Percentiles rank a stretch among this genome's conserved stretches.
Conservation (phyloP, 164 flowering plant genomes). For the Hamamelis virginiana region DNA sequence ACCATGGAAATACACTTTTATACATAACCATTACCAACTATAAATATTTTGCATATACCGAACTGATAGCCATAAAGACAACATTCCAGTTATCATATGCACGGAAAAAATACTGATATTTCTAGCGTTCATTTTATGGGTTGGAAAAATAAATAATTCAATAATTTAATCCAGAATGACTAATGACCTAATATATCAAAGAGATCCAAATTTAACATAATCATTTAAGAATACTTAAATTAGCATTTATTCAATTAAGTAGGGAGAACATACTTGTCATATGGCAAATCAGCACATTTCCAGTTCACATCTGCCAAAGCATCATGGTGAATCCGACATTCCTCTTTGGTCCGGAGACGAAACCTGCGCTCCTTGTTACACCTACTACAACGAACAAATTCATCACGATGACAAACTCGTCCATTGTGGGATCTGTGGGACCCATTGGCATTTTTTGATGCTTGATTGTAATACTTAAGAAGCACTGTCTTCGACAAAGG, state of each 20-base stretch:
- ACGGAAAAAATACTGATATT: neutral
- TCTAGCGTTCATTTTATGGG: neutral
- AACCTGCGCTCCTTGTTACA: conserved; percentile 85
- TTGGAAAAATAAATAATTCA: neutral
- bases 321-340: conserved; percentile 79
- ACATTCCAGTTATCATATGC: neutral
- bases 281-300: conserved; percentile 70
- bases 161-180: too few relatives aligned
- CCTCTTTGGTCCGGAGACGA: conserved; percentile 74
- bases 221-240: neutral
- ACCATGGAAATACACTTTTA: neutral
- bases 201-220: neutral
- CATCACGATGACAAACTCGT: conserved; percentile 68
- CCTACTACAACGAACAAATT: conserved; percentile 60
- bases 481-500: conserved; percentile 65
- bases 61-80: neutral
- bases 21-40: neutral
- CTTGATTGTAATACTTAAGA: conserved; percentile 73
- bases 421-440: conserved; percentile 50
- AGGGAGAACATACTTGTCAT: conserved; percentile 57
- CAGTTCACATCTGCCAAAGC: conserved; percentile 59
- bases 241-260: neutral
- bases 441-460: conserved; percentile 47
- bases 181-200: neutral
- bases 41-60: neutral